These are phyloP conservation scores for Chalciporus piperatoides DNA, from an alignment of 1,284 basidiomycete genomes.

Conservation along the genomic window DNA sequence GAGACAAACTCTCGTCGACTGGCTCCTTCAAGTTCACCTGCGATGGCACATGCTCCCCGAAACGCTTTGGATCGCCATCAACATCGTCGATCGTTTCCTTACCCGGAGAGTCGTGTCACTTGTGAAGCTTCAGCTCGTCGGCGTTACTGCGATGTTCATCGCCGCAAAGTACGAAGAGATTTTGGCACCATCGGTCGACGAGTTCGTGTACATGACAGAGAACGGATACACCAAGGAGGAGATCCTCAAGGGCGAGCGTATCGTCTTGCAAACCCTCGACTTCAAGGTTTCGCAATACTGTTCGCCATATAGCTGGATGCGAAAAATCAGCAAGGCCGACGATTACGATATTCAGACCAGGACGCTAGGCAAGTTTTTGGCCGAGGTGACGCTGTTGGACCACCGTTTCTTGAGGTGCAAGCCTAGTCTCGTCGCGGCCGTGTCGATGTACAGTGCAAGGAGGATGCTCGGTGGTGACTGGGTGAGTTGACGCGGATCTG, in stretches of 20 bases:
- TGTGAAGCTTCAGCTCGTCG: slow-evolving; percentile 96
- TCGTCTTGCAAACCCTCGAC: slow-evolving; percentile 91
- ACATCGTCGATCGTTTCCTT: slow-evolving; percentile 97
- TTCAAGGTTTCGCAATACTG: slow-evolving; percentile 97
- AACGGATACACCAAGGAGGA: slow-evolving; percentile 92
- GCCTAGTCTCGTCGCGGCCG: slow-evolving; percentile 93
- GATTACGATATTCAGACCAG: slow-evolving; percentile 98
- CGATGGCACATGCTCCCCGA: slow-evolving; percentile 98
- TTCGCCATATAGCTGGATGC: slow-evolving; percentile 99
- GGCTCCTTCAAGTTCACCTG: slow-evolving; percentile 96
- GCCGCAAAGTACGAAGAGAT: slow-evolving; percentile 99
- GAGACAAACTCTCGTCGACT: slow-evolving; percentile 96
- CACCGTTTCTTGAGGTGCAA: slow-evolving; percentile 92
- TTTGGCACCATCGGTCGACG: slow-evolving; percentile 88
- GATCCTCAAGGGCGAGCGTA: slow-evolving; percentile 96
- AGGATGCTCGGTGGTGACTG: slow-evolving; percentile 91
- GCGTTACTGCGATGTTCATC: slow-evolving; percentile 95
- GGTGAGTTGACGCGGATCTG: slow-evolving; percentile 57
- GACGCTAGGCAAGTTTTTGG: slow-evolving; percentile 96
- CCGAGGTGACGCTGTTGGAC: slow-evolving; percentile 94
- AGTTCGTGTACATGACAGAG: slow-evolving; percentile 98
- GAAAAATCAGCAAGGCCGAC: slow-evolving; percentile 97
- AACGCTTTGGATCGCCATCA: slow-evolving; percentile 97
- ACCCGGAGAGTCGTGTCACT: slow-evolving; percentile 89
- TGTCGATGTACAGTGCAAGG: slow-evolving; percentile 95